These are phyloP conservation scores for Primulina tabacum DNA, from an alignment of 257 asterid species.

Conservation along the genomic window DNA sequence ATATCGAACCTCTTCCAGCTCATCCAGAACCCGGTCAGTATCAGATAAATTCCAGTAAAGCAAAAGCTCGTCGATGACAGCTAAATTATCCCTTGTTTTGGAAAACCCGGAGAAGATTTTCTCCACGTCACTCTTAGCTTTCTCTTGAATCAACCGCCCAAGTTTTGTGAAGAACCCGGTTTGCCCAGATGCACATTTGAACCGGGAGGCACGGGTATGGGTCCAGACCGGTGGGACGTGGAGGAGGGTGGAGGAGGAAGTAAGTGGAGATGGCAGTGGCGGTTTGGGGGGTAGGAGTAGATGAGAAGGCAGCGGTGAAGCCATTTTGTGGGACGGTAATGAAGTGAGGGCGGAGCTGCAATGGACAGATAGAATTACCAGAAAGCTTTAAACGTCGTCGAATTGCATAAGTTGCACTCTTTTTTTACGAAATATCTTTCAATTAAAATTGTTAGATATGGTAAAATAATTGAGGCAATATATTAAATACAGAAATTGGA, in stretches of 20 bases:
- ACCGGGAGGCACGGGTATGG: conserved; percentile 31
- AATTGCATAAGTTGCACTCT: too few species aligned
- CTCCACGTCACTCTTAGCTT: conserved; percentile 90
- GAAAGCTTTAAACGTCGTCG: not conserved
- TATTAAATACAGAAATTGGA: too few species aligned
- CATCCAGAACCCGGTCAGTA: conserved; percentile 86
- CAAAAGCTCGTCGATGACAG: conserved; percentile 82
- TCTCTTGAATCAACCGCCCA: conserved; percentile 86
- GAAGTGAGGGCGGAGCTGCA: not conserved
- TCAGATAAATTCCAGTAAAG: conserved; percentile 95
- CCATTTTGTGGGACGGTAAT: not conserved
- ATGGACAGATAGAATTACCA: not conserved
- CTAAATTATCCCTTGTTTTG: conserved; percentile 83
- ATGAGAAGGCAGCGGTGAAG: conserved; percentile 42
- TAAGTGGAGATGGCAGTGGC: conserved; percentile 30
- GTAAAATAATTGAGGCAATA: too few species aligned
- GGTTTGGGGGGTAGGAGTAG: conserved; percentile 41
- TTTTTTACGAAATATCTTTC: too few species aligned
- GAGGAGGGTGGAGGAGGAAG: conserved; percentile 33
- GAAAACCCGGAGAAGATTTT: conserved; percentile 83
- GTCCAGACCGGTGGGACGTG: conserved; percentile 22
- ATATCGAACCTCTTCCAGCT: conserved; percentile 74
- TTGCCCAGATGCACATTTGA: conserved; percentile 74
- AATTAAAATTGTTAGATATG: too few species aligned
- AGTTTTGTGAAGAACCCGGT: conserved; percentile 82